A percentile compares a stretch with the other conserved stretches of the same genome.
phyloP scores from a whole-genome alignment of 176 grass and related monocot species.

The Avena atlantica region DNA sequence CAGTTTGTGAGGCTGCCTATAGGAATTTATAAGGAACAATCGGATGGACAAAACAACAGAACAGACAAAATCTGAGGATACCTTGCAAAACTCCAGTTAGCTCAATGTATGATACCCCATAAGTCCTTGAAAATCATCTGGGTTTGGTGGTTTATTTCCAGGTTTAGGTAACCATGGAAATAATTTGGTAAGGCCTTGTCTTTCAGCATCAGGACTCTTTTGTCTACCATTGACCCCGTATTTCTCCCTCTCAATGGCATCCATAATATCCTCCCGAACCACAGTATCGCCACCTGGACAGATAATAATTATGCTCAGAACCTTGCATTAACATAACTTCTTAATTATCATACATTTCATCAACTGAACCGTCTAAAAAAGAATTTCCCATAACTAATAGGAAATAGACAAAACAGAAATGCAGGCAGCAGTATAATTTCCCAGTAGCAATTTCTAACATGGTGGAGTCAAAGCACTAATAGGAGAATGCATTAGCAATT shows the following conservation, averaged over 20 bases:
- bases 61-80: slow-evolving; percentile 24
- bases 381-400: background rate
- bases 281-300: slow-evolving; percentile 67
- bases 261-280: slow-evolving; percentile 87
- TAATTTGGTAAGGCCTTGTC: slow-evolving; percentile 70
- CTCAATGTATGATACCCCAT: slow-evolving; percentile 81
- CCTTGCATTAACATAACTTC: slow-evolving; percentile 27
- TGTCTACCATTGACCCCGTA: slow-evolving; percentile 79
- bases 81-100: slow-evolving; percentile 50
- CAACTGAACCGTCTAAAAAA: background rate
- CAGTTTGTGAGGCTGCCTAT: slow-evolving; percentile 22
- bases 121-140: slow-evolving; percentile 75
- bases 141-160: slow-evolving; percentile 60
- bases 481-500: background rate
- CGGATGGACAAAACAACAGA: background rate
- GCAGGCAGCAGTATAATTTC: background rate
- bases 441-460: slow-evolving; percentile 26
- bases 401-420: slow-evolving; percentile 12
- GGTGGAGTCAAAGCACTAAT: slow-evolving; percentile 6
- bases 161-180: slow-evolving; percentile 85
- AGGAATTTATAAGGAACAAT: background rate
- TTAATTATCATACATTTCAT: slow-evolving; percentile 12
- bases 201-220: slow-evolving; percentile 50
- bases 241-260: slow-evolving; percentile 96
- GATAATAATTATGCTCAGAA: slow-evolving; percentile 30